Base-by-base conservation (phyloP, 192 early-diverging fungal genomes). In the Backusella parvicylindrica region DNA sequence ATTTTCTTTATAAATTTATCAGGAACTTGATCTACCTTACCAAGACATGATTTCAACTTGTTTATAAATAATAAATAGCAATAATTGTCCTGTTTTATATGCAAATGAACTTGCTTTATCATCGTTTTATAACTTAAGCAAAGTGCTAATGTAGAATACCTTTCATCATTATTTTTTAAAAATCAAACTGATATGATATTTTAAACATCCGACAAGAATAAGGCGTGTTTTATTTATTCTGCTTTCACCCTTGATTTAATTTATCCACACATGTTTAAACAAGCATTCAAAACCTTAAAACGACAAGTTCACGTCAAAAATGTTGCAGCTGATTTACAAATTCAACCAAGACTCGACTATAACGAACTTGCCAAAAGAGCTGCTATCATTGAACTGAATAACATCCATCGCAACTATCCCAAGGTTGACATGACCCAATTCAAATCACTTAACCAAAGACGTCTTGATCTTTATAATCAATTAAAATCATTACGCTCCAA, bases 401-500 rank as follows among this genome's bases (percentile, higher is more conserved):
- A 73, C 50, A 31, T 38, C 3, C 26, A 65, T 4, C 35, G 81
- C 18, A 76, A 77, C 16, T 64, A 76, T 33, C 28, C 26, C 15
- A 65, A 41, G 1, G 67, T 73, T 6, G 70, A 79, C 41, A 71
- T 69, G 30, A 31, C n/a, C 4, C 43, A 63, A 0, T 70, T 77
- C 11, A 47, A 53, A 15, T 23, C 41, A 53, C 36, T 74, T 6
- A 70, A 76, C 38, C 35, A 73, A 15, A 30, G 56, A 67, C 36
- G 74, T 30, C 37, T 30, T 8, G 26, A n/a, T 3, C 35, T 79
- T 3, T 67, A 73, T 31, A 65, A 50, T 9, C 13, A 79, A 30
- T 43, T 83, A 7, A 60, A 65, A 2, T 15, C 4, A 11, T 37
- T 83, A 12, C 66, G 77, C 3, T 15, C 64, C 13, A 30, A 76